These are phyloP conservation scores for Linum tenue DNA, from an alignment of 345 rosid species.

Conservation along the genomic window DNA sequence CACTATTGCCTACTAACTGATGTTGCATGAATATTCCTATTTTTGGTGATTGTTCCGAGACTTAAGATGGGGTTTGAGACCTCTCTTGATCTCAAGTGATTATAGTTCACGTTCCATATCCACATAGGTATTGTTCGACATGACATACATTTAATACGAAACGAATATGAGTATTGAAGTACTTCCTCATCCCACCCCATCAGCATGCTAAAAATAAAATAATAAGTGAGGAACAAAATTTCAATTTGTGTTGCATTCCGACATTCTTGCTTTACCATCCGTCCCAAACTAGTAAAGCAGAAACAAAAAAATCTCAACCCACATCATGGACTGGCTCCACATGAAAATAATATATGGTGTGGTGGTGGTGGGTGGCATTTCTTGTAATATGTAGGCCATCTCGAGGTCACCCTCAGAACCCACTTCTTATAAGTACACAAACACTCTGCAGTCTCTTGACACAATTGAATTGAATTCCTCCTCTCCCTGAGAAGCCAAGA, in stretches of 20 bases:
- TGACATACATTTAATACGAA: too few species aligned
- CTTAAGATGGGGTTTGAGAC: too few species aligned
- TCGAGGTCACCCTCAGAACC: conserved; percentile 24
- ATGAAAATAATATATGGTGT: neutral
- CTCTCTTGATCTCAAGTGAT: too few species aligned
- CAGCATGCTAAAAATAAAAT: too few species aligned
- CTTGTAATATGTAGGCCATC: conserved; percentile 17
- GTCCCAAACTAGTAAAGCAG: neutral
- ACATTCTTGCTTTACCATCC: neutral
- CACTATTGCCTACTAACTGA: too few species aligned
- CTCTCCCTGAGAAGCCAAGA: conserved; percentile 7
- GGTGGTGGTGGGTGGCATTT: conserved; percentile 1
- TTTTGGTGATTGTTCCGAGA: too few species aligned
- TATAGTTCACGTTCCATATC: too few species aligned
- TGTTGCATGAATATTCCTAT: too few species aligned
- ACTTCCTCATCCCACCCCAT: too few species aligned
- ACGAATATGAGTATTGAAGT: too few species aligned
- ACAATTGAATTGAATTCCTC: neutral
- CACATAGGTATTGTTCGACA: too few species aligned
- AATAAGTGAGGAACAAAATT: too few species aligned
- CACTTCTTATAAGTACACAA: conserved; percentile 24
- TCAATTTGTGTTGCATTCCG: neutral
- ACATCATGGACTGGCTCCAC: conserved; percentile 37
- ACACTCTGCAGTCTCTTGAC: conserved; percentile 10
- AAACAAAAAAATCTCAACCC: conserved; percentile 1